Evolutionary conservation across 345 rosid genomes (phyloP).

Genomic region (Ceriops decandra): DNA sequence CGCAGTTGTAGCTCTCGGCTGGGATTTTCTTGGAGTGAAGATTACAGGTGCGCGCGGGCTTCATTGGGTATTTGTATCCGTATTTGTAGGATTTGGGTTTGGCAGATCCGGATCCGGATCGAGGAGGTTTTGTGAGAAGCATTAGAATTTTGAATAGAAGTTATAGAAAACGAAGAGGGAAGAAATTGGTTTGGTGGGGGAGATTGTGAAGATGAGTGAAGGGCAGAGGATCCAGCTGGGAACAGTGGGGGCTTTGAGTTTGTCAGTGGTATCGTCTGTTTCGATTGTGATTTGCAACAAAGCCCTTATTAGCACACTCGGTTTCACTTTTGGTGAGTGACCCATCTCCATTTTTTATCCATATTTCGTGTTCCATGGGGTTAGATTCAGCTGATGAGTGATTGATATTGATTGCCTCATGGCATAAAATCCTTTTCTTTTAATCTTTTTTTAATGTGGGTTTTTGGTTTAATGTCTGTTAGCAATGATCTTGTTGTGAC

Average conservation of each 20-base stretch:
- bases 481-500: no score
- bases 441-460: no score
- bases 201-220: constrained; percentile 62
- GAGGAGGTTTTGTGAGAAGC: constrained; percentile 12
- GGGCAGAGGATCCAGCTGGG: constrained; percentile 90
- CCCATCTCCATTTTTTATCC: neutral
- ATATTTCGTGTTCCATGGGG: neutral
- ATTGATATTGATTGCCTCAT: neutral
- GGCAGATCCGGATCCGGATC: constrained; percentile 49
- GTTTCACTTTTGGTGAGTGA: constrained; percentile 79
- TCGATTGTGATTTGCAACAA: constrained; percentile 99
- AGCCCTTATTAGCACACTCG: constrained; percentile 95
- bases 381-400: constrained; percentile 6
- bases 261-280: constrained; percentile 98
- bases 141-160: neutral
- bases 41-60: no score
- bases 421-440: no score
- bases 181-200: constrained; percentile 9
- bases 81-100: constrained; percentile 7
- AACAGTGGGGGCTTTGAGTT: constrained; percentile 83
- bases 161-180: neutral
- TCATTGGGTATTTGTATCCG: neutral
- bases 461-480: no score
- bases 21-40: no score
- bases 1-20: no score